Evolutionary conservation across 495 filamentous ascomycete species (phyloP), one percentile per base, ranked within the genome.

Genomic region (Tuber aestivum): DNA sequence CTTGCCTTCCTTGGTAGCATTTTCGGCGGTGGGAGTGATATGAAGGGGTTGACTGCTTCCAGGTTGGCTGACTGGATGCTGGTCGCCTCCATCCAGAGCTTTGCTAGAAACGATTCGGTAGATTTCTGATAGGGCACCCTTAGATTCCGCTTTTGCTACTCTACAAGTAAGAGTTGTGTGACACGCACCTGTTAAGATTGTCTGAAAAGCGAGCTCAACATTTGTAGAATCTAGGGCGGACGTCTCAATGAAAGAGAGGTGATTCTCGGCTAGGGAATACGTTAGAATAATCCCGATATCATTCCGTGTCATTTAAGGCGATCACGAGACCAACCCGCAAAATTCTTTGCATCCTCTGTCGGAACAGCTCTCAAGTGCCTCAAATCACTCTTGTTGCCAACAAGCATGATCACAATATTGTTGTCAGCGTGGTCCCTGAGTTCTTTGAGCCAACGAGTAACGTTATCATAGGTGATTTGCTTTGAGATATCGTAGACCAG

Each of bases 301-400:
- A 69, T 40, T 35, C 37, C 56, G 27, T 10, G 45, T 12, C 45
- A 73, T 42, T 37, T 20, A 42, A 69, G 37, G 44, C 41, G 7
- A 20, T 35, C 70, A 18, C 16, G 32, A 37, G 42, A 78, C 80
- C 23, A 87, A 98, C 96, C 97, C 69, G 96, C 95, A 90, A 99
- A 98, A 79, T 92, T 87, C 87, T 98, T 99, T 79, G 95, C 95
- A 85, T 98, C 96, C 82, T 99, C 96, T 74, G 96, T 99, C 74
- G 96, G 94, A 73, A 99, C 96, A 75, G 96, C 96, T 83, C 96
- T 89, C 84, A 99, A 87, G 86, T 99, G 96, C 86, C 94, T 91
- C 89, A 97, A 91, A 97, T 99, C 96, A 84, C 95, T 98, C 92
- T 99, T 99, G 89, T 99, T 99, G 80, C 96, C 96, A 72, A 98